Evolutionary conservation across 2,329 filamentous ascomycete genomes (phyloP).

Genomic region (Phaeomoniella chlamydospora): DNA sequence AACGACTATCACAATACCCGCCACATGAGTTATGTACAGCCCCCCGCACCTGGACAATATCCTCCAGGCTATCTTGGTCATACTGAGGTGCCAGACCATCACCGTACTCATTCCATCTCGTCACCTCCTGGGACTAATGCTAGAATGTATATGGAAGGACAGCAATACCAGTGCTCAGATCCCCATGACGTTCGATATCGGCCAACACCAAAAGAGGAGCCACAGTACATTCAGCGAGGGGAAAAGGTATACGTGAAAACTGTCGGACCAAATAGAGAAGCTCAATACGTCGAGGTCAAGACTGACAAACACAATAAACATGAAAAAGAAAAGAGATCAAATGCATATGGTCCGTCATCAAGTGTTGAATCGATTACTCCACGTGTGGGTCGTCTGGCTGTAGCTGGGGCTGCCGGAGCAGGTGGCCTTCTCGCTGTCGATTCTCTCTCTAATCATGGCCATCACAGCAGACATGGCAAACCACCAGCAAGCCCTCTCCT

Average conservation of each 20-base stretch:
- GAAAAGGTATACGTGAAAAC: slow-evolving; percentile 3
- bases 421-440: slow-evolving; percentile 20
- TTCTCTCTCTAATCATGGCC: slow-evolving; percentile 19
- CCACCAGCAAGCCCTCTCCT: slow-evolving; percentile 72
- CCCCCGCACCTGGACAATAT: background rate
- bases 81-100: slow-evolving; percentile 12
- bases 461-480: slow-evolving; percentile 18
- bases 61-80: background rate
- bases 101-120: slow-evolving; percentile 17
- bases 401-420: slow-evolving; percentile 9
- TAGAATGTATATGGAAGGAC: slow-evolving; percentile 17
- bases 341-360: slow-evolving; percentile 5
- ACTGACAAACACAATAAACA: background rate
- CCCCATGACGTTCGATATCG: slow-evolving; percentile 17
- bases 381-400: slow-evolving; percentile 12
- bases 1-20: slow-evolving; percentile 1
- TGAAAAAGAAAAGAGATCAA: slow-evolving; percentile 7
- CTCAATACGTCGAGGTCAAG: slow-evolving; percentile 14
- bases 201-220: background rate
- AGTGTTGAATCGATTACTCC: slow-evolving; percentile 7
- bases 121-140: slow-evolving; percentile 3
- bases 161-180: slow-evolving; percentile 23
- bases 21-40: slow-evolving; percentile 1
- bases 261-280: slow-evolving; percentile 5
- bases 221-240: background rate